phyloP scores from a whole-genome alignment of 352 stramenopile genomes.

The Globisporangium lucens region DNA sequence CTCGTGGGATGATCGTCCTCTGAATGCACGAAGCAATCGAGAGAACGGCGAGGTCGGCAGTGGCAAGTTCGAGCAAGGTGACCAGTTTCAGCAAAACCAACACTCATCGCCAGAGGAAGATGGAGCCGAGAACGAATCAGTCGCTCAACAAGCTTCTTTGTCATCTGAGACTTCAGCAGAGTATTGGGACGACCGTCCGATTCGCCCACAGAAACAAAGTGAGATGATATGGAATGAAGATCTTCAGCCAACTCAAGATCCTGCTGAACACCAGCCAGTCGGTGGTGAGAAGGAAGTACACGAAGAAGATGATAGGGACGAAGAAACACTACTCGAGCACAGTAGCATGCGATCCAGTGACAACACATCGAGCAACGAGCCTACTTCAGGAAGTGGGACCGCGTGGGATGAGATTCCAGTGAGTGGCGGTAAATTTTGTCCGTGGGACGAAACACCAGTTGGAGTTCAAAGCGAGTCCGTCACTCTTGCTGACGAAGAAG shows the following conservation, averaged over 20 bases:
- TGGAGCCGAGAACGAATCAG: background rate
- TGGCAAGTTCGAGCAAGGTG: background rate
- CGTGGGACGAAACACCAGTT: conserved; percentile 10
- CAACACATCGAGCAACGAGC: background rate
- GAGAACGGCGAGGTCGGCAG: background rate
- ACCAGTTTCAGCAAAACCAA: background rate
- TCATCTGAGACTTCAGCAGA: background rate
- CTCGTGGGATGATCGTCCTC: conserved; percentile 13
- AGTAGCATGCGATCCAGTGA: background rate
- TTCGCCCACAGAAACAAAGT: conserved; percentile 8
- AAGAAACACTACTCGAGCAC: background rate
- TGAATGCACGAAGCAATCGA: conserved; percentile 7
- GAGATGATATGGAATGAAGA: background rate
- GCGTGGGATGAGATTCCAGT: conserved; percentile 5
- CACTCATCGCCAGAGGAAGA: conserved; percentile 4
- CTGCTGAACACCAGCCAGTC: background rate
- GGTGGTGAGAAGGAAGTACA: background rate
- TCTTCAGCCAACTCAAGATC: background rate
- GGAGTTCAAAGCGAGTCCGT: background rate
- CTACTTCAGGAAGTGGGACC: background rate
- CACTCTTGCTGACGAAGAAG: background rate
- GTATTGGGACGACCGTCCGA: conserved; percentile 20
- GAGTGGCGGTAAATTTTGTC: background rate
- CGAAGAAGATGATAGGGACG: background rate
- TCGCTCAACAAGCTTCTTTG: background rate